phyloP scores from a whole-genome alignment of 192 early-diverging fungal genomes.

The Coemansia sp. region DNA sequence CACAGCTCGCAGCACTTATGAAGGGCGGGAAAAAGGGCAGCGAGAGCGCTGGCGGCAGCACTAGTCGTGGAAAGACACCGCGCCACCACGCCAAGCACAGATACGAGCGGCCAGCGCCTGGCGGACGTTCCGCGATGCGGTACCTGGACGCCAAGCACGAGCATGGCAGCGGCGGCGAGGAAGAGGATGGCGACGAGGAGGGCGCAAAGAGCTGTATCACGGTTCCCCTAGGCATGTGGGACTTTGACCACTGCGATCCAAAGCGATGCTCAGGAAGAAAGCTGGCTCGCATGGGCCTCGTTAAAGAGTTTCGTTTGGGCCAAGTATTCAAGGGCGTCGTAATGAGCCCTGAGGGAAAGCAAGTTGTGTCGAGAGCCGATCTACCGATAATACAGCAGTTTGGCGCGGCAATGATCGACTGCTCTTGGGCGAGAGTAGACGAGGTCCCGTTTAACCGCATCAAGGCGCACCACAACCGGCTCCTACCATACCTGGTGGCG shows the following conservation, averaged over 20 bases:
- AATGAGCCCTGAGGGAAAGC: constrained; percentile 81
- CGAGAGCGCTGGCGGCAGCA: background rate
- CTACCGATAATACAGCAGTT: constrained; percentile 69
- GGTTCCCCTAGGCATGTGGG: constrained; percentile 84
- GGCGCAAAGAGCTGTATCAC: constrained; percentile 14
- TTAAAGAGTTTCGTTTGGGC: constrained; percentile 80
- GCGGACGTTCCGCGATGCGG: constrained; percentile 14
- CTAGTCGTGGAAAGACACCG: constrained; percentile 18
- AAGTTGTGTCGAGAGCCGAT: constrained; percentile 89
- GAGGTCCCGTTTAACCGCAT: constrained; percentile 96
- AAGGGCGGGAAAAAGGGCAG: constrained; percentile 35
- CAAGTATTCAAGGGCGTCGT: constrained; percentile 92
- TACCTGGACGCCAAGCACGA: background rate
- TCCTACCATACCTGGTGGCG: constrained; percentile 94
- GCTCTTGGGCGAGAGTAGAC: constrained; percentile 94
- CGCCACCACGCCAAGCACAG: constrained; percentile 34
- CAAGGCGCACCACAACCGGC: constrained; percentile 79
- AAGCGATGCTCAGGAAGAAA: constrained; percentile 96
- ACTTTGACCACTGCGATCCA: constrained; percentile 99
- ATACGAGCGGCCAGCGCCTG: constrained; percentile 14
- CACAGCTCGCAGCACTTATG: constrained; percentile 16
- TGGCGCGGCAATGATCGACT: constrained; percentile 95
- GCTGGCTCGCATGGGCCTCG: constrained; percentile 78
- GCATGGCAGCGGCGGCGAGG: background rate
- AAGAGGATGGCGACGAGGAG: background rate